A percentile compares a stretch with the other conserved stretches of the same genome.
phyloP scores from a whole-genome alignment of 2,329 filamentous ascomycete genomes.

The Ceratocystis albifundus region DNA sequence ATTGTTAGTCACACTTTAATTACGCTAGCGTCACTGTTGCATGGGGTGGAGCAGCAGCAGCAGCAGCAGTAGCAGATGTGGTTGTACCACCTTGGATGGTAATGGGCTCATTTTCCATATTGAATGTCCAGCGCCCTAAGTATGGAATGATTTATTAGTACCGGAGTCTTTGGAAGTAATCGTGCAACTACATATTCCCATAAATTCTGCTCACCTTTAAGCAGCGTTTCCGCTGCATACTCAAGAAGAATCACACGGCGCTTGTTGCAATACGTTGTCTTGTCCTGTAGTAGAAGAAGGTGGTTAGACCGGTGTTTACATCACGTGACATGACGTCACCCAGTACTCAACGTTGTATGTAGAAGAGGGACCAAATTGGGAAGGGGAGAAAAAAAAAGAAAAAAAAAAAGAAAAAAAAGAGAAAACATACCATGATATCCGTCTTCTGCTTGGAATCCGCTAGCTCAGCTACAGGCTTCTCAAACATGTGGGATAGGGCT shows the following conservation, averaged over 20 bases:
- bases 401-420: no score
- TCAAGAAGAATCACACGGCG: constrained; percentile 78
- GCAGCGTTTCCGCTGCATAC: constrained; percentile 85
- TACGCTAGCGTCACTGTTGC: constrained; percentile 49
- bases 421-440: constrained; percentile 62
- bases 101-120: constrained; percentile 19
- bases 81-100: constrained; percentile 9
- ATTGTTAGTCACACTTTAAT: background rate
- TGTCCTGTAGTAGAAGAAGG: constrained; percentile 43
- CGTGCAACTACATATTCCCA: background rate
- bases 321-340: constrained; percentile 19
- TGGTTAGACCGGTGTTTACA: background rate
- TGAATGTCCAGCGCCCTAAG: constrained; percentile 23
- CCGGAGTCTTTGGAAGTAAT: no score
- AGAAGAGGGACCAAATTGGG: background rate
- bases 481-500: constrained; percentile 96
- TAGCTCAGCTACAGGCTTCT: constrained; percentile 84
- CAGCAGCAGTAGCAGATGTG: constrained; percentile 62
- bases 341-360: background rate
- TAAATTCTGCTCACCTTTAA: constrained; percentile 49
- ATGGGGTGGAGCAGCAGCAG: constrained; percentile 67
- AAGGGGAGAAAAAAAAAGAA: background rate
- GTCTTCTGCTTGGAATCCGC: constrained; percentile 83
- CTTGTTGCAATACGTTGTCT: constrained; percentile 93
- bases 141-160: constrained; percentile 1